These are phyloP conservation scores for Podospora appendiculata DNA, from an alignment of 495 filamentous ascomycete genomes.

Conservation along the genomic window DNA sequence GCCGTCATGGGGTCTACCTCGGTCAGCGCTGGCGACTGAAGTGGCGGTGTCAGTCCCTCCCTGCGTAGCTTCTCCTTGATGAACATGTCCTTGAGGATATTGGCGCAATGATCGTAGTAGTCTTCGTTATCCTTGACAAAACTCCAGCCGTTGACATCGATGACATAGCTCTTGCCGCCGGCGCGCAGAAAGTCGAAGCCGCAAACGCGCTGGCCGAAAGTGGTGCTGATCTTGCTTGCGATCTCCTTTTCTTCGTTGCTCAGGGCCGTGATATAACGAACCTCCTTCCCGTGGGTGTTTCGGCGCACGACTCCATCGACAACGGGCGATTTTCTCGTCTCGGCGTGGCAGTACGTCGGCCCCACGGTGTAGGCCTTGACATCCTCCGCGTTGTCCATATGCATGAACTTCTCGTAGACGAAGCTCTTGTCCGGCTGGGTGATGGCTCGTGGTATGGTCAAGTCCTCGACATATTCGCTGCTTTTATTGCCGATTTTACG, in stretches of 20 bases:
- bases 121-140: slow-evolving; percentile 99
- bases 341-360: slow-evolving; percentile 87
- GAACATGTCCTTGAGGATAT: slow-evolving; percentile 80
- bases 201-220: slow-evolving; percentile 92
- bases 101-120: slow-evolving; percentile 88
- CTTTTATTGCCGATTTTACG: slow-evolving; percentile 98
- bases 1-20: slow-evolving; percentile 34
- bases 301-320: slow-evolving; percentile 93
- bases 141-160: slow-evolving; percentile 99
- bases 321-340: slow-evolving; percentile 93
- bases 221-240: slow-evolving; percentile 80
- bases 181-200: slow-evolving; percentile 93
- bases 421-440: slow-evolving; percentile 74
- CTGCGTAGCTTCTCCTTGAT: slow-evolving; percentile 57
- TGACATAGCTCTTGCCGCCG: slow-evolving; percentile 86
- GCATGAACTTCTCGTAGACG: slow-evolving; percentile 94
- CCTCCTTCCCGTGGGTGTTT: slow-evolving; percentile 95
- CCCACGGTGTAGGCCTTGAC: slow-evolving; percentile 99
- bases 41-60: slow-evolving; percentile 33
- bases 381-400: slow-evolving; percentile 92
- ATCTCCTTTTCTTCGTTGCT: slow-evolving; percentile 74
- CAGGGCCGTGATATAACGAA: slow-evolving; percentile 86
- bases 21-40: slow-evolving; percentile 35
- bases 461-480: slow-evolving; percentile 76
- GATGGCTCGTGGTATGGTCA: slow-evolving; percentile 70